Percentiles rank a stretch among this genome's conserved stretches.
These are phyloP conservation scores for Tricholoma bakamatsutake DNA, from an alignment of 768 basidiomycete species.

Conservation along the genomic window DNA sequence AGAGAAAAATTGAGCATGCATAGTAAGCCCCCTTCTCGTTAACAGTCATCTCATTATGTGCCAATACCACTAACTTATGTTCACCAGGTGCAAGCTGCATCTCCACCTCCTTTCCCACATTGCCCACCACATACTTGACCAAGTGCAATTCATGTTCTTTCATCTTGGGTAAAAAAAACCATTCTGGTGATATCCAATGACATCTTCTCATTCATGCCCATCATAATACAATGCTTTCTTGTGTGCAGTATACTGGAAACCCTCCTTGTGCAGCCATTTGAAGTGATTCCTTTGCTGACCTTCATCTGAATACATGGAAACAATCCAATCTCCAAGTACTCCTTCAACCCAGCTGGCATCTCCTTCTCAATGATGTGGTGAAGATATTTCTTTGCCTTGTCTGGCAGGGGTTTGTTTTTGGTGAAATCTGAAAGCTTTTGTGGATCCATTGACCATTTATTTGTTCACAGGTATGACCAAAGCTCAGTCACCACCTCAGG, in stretches of 20 bases:
- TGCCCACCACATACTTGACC: not conserved
- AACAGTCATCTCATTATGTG: not conserved
- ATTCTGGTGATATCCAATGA: not conserved
- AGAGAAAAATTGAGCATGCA: no score
- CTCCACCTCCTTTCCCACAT: not conserved
- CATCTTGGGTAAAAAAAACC: conserved; percentile 18
- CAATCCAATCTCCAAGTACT: no score
- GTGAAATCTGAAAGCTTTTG: conserved; percentile 15
- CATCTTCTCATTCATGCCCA: conserved; percentile 14
- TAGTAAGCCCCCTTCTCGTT: no score
- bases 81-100: not conserved
- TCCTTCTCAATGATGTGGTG: no score
- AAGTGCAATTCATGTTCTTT: not conserved
- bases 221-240: conserved; percentile 27
- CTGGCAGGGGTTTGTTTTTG: not conserved
- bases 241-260: conserved; percentile 16
- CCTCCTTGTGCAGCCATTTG: no score
- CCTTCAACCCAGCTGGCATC: no score
- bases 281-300: conserved; percentile 3
- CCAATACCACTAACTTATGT: not conserved
- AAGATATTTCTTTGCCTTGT: conserved; percentile 1
- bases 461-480: not conserved
- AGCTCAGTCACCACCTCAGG: not conserved
- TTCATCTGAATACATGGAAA: conserved; percentile 8
- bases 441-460: conserved; percentile 14